Conservation (phyloP, 805 yeast species). For the Myxozyma lipomycoides region DNA sequence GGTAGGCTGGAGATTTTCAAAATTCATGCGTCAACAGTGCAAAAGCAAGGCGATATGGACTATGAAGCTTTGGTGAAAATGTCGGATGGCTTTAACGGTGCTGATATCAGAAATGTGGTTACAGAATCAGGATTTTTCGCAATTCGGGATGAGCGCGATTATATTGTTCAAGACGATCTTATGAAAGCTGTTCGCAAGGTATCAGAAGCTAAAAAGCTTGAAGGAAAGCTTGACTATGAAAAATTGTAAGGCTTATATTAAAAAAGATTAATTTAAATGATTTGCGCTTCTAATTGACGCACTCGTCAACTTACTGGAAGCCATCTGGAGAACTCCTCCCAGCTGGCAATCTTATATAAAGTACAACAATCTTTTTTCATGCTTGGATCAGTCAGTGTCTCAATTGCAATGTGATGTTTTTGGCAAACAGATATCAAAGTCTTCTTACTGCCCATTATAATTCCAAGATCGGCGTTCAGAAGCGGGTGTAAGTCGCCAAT, state of each 20-base stretch:
- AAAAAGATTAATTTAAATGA: no score
- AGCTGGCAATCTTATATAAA: no score
- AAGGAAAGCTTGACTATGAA: conserved; percentile 78
- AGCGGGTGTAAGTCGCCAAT: conserved; percentile 26
- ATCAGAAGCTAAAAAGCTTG: conserved; percentile 92
- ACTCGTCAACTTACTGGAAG: no score
- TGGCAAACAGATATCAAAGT: conserved; percentile 9
- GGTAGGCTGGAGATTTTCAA: conserved; percentile 92
- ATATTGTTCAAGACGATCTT: conserved; percentile 85
- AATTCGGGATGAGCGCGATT: conserved; percentile 94
- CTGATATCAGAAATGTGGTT: conserved; percentile 91
- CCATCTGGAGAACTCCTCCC: no score
- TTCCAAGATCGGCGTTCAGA: conserved; percentile 14
- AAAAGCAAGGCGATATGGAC: conserved; percentile 92
- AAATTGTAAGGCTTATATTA: conserved; percentile 52
- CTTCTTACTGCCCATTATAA: conserved; percentile 14
- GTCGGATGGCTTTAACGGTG: conserved; percentile 99
- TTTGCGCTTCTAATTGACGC: no score
- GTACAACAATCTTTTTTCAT: background rate
- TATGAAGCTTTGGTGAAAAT: conserved; percentile 87
- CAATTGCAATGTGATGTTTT: no score
- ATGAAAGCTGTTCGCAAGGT: conserved; percentile 98
- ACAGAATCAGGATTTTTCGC: conserved; percentile 99
- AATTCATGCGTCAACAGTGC: conserved; percentile 80
- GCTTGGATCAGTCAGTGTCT: no score